Conservation (phyloP, 2,329 filamentous ascomycete species). For the Dactylonectria macrodidyma region DNA sequence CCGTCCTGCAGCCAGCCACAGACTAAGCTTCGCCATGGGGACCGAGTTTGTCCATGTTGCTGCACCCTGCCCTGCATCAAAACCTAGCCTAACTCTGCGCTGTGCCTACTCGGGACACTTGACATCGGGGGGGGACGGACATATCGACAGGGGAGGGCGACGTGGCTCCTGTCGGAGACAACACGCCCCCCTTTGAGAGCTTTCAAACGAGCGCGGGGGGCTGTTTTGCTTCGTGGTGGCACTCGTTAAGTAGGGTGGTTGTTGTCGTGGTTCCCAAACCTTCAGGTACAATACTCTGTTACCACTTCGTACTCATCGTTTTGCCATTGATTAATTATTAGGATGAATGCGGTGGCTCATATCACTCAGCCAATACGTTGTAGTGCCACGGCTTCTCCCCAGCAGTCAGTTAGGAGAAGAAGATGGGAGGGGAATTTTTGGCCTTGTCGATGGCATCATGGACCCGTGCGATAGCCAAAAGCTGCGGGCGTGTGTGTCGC, state of each 20-base stretch:
- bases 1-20: slow-evolving; percentile 7
- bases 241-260: background rate
- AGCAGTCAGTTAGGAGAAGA: background rate
- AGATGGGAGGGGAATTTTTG: background rate
- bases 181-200: slow-evolving; percentile 35
- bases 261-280: slow-evolving; percentile 28
- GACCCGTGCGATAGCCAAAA: slow-evolving; percentile 5
- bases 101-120: slow-evolving; percentile 28
- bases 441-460: slow-evolving; percentile 1
- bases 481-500: slow-evolving; percentile 21
- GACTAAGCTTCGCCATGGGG: slow-evolving; percentile 4
- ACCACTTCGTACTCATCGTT: background rate
- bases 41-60: slow-evolving; percentile 10
- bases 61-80: slow-evolving; percentile 25
- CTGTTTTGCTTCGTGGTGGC: slow-evolving; percentile 12
- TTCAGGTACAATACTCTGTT: slow-evolving; percentile 19
- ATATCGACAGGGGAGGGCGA: slow-evolving; percentile 37
- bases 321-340: background rate
- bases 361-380: background rate
- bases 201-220: slow-evolving; percentile 15
- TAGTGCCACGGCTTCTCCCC: slow-evolving; percentile 2
- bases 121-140: slow-evolving; percentile 28
- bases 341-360: slow-evolving; percentile 1
- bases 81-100: slow-evolving; percentile 22
- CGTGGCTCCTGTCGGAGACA: slow-evolving; percentile 45